phyloP scores from a whole-genome alignment of 352 stramenopile genomes.

The Phytopythium aichiense region DNA sequence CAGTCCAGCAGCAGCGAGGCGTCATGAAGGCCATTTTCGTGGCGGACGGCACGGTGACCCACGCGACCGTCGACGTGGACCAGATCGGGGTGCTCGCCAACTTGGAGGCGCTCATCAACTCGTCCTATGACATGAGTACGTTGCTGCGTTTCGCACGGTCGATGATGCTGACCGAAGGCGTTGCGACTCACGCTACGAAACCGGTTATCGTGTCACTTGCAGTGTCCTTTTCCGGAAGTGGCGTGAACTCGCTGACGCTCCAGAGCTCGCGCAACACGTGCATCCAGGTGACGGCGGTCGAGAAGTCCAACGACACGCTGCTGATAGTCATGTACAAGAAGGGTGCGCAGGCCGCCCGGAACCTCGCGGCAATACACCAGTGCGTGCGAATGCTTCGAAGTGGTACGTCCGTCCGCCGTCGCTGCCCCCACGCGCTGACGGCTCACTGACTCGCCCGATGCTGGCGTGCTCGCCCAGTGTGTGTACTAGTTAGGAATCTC shows the following conservation, averaged over 20 bases:
- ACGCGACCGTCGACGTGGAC: constrained; percentile 84
- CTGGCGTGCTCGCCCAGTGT: constrained; percentile 27
- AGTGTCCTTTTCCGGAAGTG: constrained; percentile 84
- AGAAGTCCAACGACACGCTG: constrained; percentile 57
- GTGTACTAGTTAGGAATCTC: constrained; percentile 59
- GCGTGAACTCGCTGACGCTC: constrained; percentile 84
- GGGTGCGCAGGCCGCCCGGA: constrained; percentile 49
- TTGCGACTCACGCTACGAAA: not conserved
- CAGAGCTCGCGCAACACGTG: constrained; percentile 81
- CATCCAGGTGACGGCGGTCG: constrained; percentile 85
- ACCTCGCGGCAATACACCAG: constrained; percentile 76
- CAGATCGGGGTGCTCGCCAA: constrained; percentile 90
- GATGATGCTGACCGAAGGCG: not conserved
- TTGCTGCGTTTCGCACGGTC: constrained; percentile 5
- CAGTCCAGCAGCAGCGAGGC: constrained; percentile 85
- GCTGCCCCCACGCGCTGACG: not conserved
- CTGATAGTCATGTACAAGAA: constrained; percentile 89
- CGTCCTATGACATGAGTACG: constrained; percentile 84
- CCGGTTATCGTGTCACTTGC: not conserved
- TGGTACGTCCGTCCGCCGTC: constrained; percentile 34
- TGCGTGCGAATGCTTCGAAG: constrained; percentile 74
- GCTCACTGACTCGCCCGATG: not conserved
- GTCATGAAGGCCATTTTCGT: constrained; percentile 90
- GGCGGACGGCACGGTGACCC: constrained; percentile 75
- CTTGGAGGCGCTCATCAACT: constrained; percentile 82